Conservation (phyloP, 2,329 filamentous ascomycete genomes). For the Aspergillus piperis region DNA sequence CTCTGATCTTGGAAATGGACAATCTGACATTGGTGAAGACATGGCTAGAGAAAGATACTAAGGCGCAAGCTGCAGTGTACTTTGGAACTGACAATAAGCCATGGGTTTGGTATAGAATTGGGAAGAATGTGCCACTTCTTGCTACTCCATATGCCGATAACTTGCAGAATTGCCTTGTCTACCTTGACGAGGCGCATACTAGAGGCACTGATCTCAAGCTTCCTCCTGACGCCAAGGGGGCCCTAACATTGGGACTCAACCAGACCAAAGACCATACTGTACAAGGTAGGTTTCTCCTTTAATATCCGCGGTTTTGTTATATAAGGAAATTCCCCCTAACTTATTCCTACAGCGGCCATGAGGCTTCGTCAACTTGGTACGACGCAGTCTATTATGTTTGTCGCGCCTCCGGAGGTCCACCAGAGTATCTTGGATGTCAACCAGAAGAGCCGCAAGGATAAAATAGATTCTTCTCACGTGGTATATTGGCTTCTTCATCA, state of each 20-base stretch:
- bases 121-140: constrained; percentile 47
- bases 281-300: constrained; percentile 59
- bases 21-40: constrained; percentile 52
- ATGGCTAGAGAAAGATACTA: constrained; percentile 55
- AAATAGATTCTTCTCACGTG: constrained; percentile 53
- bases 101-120: constrained; percentile 47
- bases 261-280: constrained; percentile 64
- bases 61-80: constrained; percentile 56
- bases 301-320: too few species aligned
- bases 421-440: constrained; percentile 59
- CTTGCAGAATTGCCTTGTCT: constrained; percentile 57
- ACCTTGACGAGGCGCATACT: constrained; percentile 63
- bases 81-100: constrained; percentile 53
- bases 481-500: constrained; percentile 65
- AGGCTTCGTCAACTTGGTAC: constrained; percentile 60
- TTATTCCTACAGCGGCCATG: too few species aligned
- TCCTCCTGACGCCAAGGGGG: constrained; percentile 50
- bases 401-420: constrained; percentile 62
- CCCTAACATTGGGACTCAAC: constrained; percentile 58
- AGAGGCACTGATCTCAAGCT: constrained; percentile 63
- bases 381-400: constrained; percentile 57
- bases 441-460: constrained; percentile 26
- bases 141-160: constrained; percentile 58
- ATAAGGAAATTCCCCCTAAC: too few species aligned
- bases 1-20: constrained; percentile 63